These are phyloP conservation scores for Peniophora sp. DNA, from an alignment of 1,284 basidiomycete genomes.

Conservation along the genomic window DNA sequence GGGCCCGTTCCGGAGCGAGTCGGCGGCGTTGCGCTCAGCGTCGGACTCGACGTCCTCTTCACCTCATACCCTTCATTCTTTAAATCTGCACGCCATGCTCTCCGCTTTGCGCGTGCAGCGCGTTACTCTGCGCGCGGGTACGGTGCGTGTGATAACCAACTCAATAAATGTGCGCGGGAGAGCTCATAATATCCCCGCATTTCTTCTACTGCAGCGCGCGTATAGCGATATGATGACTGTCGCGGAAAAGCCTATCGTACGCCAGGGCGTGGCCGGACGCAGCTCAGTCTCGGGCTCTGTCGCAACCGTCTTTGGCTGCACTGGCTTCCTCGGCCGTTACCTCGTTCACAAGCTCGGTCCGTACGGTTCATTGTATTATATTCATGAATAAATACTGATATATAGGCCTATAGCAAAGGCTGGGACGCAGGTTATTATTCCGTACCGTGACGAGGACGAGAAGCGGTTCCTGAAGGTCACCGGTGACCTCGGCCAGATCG, in stretches of 20 bases:
- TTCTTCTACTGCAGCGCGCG: constrained; percentile 40
- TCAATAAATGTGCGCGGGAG: not conserved
- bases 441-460: constrained; percentile 95
- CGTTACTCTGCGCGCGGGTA: constrained; percentile 10
- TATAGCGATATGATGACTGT: constrained; percentile 64
- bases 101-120: constrained; percentile 44
- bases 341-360: constrained; percentile 85
- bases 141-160: constrained; percentile 1
- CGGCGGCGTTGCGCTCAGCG: not conserved
- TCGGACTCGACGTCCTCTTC: not conserved
- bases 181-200: not conserved
- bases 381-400: not conserved
- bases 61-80: not conserved
- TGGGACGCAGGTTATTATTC: constrained; percentile 92
- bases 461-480: constrained; percentile 87
- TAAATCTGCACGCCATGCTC: constrained; percentile 28
- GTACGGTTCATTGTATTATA: not conserved
- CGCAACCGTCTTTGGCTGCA: constrained; percentile 96
- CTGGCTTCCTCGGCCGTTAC: constrained; percentile 93
- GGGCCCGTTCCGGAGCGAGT: not conserved
- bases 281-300: constrained; percentile 85
- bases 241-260: constrained; percentile 56
- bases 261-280: constrained; percentile 76
- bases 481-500: constrained; percentile 96
- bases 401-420: constrained; percentile 54